Base-by-base conservation (phyloP, 1,284 basidiomycete species). In the Microstroma glucosiphilum region DNA sequence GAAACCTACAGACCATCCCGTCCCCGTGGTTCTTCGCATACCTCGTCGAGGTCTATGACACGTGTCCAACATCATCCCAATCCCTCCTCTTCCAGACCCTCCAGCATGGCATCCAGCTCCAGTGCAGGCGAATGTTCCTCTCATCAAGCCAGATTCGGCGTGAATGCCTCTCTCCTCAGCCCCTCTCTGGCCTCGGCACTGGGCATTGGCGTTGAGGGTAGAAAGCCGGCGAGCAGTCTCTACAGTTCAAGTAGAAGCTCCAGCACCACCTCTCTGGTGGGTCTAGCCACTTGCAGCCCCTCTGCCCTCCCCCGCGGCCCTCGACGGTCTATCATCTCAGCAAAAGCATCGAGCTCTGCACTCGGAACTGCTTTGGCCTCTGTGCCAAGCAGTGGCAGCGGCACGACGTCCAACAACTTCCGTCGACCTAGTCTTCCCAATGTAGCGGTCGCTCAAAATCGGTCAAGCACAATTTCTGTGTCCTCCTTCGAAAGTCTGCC, bases 401-500 rank as follows among this genome's bases (percentile, higher is more conserved):
- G 48, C 40, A 40, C 63, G 37, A 57, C 30, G 9, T 37, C 30
- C 4, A 37, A 37, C 30, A 37, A 61, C 19, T 57, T 21, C 0
- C 54, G 72, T 40, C 62, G 72, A 21, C 70, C 71, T 2, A 73
- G 71, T 17, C 63, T 76, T 57, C 72, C 73, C 25, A 67, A 62
- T 11, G 65, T 69, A 9, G 62, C 70, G 17, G 66, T 61, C 57
- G 65, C 68, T 60, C 59, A 59, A 3, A 65, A 69, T 43, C 64
- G 73, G 42, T 63, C 70, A 42, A 72, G 70, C 58, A 67, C 71
- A 6, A 62, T 69, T 4, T 71, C 69, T 55, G 64, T 76, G n/a
- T 66, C 71, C 6, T 69, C 67, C 58, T 74, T 76, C 61, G 73
- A 76, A 42, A 69, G 67, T 21, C 57, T 76, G n/a, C 72, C 73